Evolutionary conservation across 2,329 filamentous ascomycete species (phyloP).

Genomic region (Neopestalotiopsis clavispora): DNA sequence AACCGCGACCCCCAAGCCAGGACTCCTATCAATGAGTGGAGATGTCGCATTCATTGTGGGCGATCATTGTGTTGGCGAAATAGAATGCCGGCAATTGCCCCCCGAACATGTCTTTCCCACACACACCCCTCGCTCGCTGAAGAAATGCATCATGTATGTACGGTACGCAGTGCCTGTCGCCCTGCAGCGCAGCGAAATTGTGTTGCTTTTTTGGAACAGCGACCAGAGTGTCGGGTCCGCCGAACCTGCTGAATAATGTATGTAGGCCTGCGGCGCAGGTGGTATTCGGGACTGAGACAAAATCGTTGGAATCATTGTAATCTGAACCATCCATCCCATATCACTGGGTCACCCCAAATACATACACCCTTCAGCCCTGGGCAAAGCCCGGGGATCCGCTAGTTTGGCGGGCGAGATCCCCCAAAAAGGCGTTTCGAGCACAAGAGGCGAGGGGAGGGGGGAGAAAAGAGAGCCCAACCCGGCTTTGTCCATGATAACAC

Average conservation of each 20-base stretch:
- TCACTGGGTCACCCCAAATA: neutral
- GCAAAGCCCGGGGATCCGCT: no score
- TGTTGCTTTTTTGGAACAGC: neutral
- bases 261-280: neutral
- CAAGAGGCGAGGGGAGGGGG: neutral
- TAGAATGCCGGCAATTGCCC: neutral
- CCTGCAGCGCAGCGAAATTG: neutral
- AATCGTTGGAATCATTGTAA: neutral
- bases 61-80: neutral
- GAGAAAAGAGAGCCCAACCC: neutral
- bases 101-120: neutral
- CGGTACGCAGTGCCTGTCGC: neutral
- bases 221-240: neutral
- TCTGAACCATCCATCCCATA: neutral
- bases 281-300: neutral
- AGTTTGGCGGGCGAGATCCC: neutral
- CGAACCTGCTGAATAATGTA: neutral
- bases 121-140: neutral
- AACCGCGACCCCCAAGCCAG: neutral
- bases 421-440: neutral
- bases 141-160: neutral
- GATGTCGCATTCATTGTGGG: neutral
- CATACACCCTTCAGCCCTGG: neutral
- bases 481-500: neutral
- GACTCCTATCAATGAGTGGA: conserved; percentile 1